Conservation (phyloP, 139 green algal genomes). For the Closterium sp. region DNA sequence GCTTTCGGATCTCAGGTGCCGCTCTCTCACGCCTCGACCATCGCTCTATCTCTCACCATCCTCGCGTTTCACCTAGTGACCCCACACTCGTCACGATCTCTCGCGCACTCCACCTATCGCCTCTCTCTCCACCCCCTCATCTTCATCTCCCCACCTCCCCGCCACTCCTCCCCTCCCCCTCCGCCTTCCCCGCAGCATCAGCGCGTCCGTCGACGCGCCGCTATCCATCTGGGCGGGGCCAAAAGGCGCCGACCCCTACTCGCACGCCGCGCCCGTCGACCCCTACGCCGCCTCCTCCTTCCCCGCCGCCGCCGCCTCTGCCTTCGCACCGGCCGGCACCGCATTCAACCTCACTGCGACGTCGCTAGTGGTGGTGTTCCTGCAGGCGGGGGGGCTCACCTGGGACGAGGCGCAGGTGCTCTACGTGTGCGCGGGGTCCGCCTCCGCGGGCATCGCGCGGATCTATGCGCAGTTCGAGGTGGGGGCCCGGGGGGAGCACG, state of each 20-base stretch:
- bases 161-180: background rate
- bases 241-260: background rate
- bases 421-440: background rate
- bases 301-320: too few species aligned
- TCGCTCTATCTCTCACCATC: background rate
- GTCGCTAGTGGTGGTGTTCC: background rate
- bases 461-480: background rate
- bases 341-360: background rate
- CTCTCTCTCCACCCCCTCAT: background rate
- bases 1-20: background rate
- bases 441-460: background rate
- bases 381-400: background rate
- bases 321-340: background rate
- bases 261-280: background rate
- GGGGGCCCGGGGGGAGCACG: background rate
- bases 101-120: background rate
- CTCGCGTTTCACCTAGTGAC: too few species aligned
- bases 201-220: background rate
- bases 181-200: background rate
- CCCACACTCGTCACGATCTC: background rate
- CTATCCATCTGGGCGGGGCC: background rate
- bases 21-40: background rate
- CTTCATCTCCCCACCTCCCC: background rate
- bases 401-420: background rate
- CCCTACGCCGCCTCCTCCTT: background rate